Percentiles rank a stretch among this genome's conserved stretches.
Conservation (phyloP, 306 rosid genomes). For the Gillenia trifoliata region DNA sequence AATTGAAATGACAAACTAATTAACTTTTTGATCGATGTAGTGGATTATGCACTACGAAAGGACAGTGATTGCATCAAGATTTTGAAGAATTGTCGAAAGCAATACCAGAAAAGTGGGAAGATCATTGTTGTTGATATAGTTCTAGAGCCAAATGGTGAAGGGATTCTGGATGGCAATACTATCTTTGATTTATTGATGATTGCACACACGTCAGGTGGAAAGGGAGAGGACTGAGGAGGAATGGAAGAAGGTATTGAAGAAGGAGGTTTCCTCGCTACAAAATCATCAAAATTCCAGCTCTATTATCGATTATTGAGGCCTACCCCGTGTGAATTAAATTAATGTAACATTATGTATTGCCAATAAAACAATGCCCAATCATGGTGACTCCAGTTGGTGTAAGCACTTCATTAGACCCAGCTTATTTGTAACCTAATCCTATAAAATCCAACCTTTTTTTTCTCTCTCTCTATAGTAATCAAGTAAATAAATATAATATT, state of each 20-base stretch:
- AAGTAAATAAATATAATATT: no score
- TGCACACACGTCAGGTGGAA: slow-evolving; percentile 17
- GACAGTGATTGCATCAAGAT: slow-evolving; percentile 33
- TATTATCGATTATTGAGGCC: slow-evolving; percentile 20
- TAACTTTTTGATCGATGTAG: no score
- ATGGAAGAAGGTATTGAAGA: slow-evolving; percentile 23
- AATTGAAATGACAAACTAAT: not conserved
- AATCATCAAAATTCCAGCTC: slow-evolving; percentile 20
- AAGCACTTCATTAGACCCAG: no score
- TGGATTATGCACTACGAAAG: slow-evolving; percentile 64
- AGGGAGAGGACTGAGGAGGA: slow-evolving; percentile 26
- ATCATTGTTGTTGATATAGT: slow-evolving; percentile 20
- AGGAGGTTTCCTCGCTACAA: slow-evolving; percentile 27
- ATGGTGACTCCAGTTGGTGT: no score
- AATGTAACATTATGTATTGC: no score
- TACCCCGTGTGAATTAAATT: slow-evolving; percentile 12
- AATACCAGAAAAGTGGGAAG: slow-evolving; percentile 19
- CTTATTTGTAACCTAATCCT: no score
- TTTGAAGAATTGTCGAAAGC: slow-evolving; percentile 26
- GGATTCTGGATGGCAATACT: slow-evolving; percentile 6
- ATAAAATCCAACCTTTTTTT: no score
- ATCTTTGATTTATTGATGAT: slow-evolving; percentile 18
- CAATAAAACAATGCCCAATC: no score
- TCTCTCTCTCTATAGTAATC: no score
- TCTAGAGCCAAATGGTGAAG: slow-evolving; percentile 21